These are phyloP conservation scores for Acanthamoeba lenticulata DNA, from an alignment of 208 protist species.

Conservation along the genomic window DNA sequence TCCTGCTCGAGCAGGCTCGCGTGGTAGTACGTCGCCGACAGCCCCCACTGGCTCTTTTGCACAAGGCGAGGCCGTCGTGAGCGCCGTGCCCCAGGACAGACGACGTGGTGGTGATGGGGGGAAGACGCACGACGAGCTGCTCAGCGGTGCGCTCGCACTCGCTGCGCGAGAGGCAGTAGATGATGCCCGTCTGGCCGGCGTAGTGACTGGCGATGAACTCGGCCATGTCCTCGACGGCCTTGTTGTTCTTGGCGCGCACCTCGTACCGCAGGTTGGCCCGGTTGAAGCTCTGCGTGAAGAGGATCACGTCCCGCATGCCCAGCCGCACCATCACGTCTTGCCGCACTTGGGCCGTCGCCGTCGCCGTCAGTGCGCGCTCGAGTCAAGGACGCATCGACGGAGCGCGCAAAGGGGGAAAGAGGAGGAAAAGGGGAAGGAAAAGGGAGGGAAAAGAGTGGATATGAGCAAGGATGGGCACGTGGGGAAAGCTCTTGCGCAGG, in stretches of 20 bases:
- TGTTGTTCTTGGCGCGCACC: slow-evolving; percentile 36
- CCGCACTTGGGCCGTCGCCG: slow-evolving; percentile 88
- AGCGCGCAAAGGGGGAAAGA: background rate
- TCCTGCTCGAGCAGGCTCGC: slow-evolving; percentile 44
- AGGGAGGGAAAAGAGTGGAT: too few species aligned
- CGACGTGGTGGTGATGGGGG: too few species aligned
- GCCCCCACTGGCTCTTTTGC: background rate
- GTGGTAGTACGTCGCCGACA: slow-evolving; percentile 44
- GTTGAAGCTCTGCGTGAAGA: slow-evolving; percentile 86
- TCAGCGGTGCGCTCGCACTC: slow-evolving; percentile 74
- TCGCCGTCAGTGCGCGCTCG: slow-evolving; percentile 91
- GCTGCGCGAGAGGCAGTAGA: slow-evolving; percentile 89
- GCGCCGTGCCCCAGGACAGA: background rate
- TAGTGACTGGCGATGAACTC: slow-evolving; percentile 73
- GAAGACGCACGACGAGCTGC: slow-evolving; percentile 2
- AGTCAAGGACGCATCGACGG: too few species aligned
- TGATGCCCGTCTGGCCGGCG: slow-evolving; percentile 84
- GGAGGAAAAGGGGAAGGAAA: too few species aligned
- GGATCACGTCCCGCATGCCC: slow-evolving; percentile 75
- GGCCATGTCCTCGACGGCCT: slow-evolving; percentile 72
- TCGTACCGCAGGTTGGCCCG: slow-evolving; percentile 74
- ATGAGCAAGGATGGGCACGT: slow-evolving; percentile 51
- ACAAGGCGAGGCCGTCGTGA: background rate
- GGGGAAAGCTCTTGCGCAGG: background rate
- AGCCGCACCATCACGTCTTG: slow-evolving; percentile 88